Percentiles rank a stretch among this genome's conserved stretches.
Evolutionary conservation across 2,329 filamentous ascomycete species (phyloP).

Genomic region (Davidsoniella eucalypti): DNA sequence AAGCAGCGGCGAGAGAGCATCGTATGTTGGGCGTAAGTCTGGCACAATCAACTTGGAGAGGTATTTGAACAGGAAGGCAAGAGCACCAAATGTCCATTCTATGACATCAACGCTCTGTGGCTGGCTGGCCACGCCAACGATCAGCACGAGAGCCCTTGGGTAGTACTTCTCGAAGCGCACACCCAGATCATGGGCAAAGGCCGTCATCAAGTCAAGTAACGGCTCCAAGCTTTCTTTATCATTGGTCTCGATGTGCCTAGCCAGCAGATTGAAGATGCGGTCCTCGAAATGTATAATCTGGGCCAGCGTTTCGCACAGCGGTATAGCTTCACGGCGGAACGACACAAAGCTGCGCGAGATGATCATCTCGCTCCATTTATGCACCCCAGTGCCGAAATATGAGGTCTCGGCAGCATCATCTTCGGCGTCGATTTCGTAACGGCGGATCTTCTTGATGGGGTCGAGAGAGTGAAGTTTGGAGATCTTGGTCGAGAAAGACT

Average conservation of each 20-base stretch:
- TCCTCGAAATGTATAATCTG: constrained; percentile 85
- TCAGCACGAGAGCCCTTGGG: constrained; percentile 52
- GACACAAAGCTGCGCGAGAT: constrained; percentile 62
- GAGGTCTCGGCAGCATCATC: constrained; percentile 64
- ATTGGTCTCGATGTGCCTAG: constrained; percentile 57
- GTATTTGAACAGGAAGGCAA: constrained; percentile 96
- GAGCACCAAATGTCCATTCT: constrained; percentile 88
- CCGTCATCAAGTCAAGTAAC: constrained; percentile 70
- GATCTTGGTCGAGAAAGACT: constrained; percentile 81
- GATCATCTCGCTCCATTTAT: constrained; percentile 86
- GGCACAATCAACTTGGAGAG: constrained; percentile 73
- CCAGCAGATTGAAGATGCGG: constrained; percentile 63
- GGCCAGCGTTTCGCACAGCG: constrained; percentile 74
- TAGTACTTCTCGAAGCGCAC: constrained; percentile 81
- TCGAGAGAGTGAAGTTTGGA: constrained; percentile 79
- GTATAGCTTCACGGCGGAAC: constrained; percentile 59
- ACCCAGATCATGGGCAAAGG: constrained; percentile 89
- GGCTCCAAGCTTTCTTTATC: constrained; percentile 74
- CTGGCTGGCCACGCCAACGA: constrained; percentile 62
- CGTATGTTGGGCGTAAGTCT: constrained; percentile 69
- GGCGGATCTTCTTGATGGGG: constrained; percentile 75
- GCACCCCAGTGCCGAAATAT: constrained; percentile 66
- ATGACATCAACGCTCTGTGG: constrained; percentile 74
- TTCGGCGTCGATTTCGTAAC: constrained; percentile 66
- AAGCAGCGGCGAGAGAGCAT: constrained; percentile 68